Evolutionary conservation across 2,329 filamentous ascomycete species (phyloP).

Genomic region (Aspergillus udagawae): DNA sequence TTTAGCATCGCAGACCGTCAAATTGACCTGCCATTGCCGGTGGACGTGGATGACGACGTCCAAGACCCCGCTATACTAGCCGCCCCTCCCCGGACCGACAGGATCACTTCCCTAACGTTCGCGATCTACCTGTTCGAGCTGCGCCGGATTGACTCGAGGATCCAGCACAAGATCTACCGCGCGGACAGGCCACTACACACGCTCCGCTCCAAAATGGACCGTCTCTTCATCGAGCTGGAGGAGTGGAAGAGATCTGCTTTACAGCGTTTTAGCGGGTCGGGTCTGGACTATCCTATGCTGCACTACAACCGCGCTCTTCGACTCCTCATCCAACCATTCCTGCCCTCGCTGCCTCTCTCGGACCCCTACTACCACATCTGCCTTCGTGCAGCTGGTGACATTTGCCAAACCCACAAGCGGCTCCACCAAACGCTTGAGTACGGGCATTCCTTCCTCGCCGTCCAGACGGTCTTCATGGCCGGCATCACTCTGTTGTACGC

Average conservation of each 20-base stretch:
- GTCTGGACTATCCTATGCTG: slow-evolving; percentile 47
- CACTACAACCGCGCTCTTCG: slow-evolving; percentile 50
- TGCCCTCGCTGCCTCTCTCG: slow-evolving; percentile 43
- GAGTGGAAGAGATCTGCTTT: slow-evolving; percentile 43
- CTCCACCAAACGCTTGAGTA: slow-evolving; percentile 38
- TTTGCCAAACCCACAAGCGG: slow-evolving; percentile 36
- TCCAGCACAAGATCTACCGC: slow-evolving; percentile 51
- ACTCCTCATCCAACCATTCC: slow-evolving; percentile 50
- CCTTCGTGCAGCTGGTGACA: slow-evolving; percentile 33
- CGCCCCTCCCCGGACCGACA: slow-evolving; percentile 24
- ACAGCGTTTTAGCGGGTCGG: slow-evolving; percentile 31
- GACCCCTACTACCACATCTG: slow-evolving; percentile 47
- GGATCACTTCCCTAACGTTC: slow-evolving; percentile 38
- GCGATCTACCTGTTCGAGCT: slow-evolving; percentile 45
- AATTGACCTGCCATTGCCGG: slow-evolving; percentile 48
- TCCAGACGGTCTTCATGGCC: slow-evolving; percentile 38
- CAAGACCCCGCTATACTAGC: slow-evolving; percentile 33
- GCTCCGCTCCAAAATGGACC: slow-evolving; percentile 47
- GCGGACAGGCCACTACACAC: slow-evolving; percentile 45
- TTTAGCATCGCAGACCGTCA: slow-evolving; percentile 50
- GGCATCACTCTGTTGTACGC: slow-evolving; percentile 36
- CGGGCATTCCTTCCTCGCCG: slow-evolving; percentile 37
- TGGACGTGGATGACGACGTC: slow-evolving; percentile 43
- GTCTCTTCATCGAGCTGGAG: slow-evolving; percentile 44
- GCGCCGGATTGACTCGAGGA: slow-evolving; percentile 47